A percentile compares a stretch with the other conserved stretches of the same genome.
Conservation (phyloP, 371 early-diverging fungal genomes). For the Mortierella sp. region DNA sequence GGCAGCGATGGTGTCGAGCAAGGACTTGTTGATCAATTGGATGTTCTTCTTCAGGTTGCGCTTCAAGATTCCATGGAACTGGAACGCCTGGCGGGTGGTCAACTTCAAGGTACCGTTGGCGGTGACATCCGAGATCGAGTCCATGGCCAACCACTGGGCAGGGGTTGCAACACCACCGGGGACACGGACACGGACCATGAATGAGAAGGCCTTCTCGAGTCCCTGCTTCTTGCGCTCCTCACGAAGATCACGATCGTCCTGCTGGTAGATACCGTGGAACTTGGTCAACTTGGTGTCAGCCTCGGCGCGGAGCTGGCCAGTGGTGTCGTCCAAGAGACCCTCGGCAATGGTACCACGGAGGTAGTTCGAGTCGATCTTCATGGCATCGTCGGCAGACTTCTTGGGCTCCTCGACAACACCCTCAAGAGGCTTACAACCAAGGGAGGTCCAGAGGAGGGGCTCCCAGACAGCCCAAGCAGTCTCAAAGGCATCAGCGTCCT, state of each 20-base stretch:
- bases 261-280: constrained; percentile 97
- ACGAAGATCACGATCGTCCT: constrained; percentile 95
- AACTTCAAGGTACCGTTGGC: constrained; percentile 93
- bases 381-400: constrained; percentile 87
- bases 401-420: constrained; percentile 74
- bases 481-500: constrained; percentile 92
- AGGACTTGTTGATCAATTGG: constrained; percentile 88
- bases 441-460: constrained; percentile 84
- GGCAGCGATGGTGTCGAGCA: constrained; percentile 94
- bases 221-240: constrained; percentile 88
- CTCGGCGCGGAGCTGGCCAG: constrained; percentile 86
- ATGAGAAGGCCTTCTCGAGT: constrained; percentile 91
- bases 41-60: constrained; percentile 87
- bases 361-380: constrained; percentile 91
- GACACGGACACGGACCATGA: constrained; percentile 96
- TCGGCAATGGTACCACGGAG: constrained; percentile 93
- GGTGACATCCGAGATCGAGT: constrained; percentile 83
- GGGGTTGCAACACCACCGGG: constrained; percentile 93
- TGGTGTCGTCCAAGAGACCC: constrained; percentile 85
- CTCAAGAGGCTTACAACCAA: constrained; percentile 83
- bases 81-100: constrained; percentile 96
- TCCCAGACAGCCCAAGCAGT: constrained; percentile 87
- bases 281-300: constrained; percentile 93
- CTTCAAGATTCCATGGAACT: constrained; percentile 95
- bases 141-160: constrained; percentile 93